phyloP scores from a whole-genome alignment of 2,329 filamentous ascomycete genomes.

The Cladosporium sp. region DNA sequence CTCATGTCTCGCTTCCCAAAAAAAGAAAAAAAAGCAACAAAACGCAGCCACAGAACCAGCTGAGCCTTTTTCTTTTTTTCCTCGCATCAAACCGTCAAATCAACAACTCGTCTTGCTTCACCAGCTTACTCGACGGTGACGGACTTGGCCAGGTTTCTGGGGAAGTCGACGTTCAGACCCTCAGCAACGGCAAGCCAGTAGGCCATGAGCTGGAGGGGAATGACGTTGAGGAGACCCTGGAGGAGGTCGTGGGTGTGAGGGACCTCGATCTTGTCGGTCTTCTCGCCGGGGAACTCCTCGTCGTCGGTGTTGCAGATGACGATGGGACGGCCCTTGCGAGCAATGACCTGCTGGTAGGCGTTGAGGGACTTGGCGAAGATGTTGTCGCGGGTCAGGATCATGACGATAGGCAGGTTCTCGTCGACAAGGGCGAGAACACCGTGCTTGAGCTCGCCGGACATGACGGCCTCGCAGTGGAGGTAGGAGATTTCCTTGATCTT shows the following conservation, averaged over 20 bases:
- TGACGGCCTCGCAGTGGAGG: conserved; percentile 98
- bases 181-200: conserved; percentile 98
- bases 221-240: conserved; percentile 95
- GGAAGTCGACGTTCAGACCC: conserved; percentile 97
- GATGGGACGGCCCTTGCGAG: conserved; percentile 90
- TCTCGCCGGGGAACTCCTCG: conserved; percentile 78
- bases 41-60: conserved; percentile 6
- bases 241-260: conserved; percentile 92
- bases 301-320: conserved; percentile 95
- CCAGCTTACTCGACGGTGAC: conserved; percentile 87
- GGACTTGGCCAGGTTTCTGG: conserved; percentile 96
- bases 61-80: conserved; percentile 1
- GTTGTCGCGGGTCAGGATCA: conserved; percentile 95
- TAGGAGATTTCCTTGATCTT: conserved; percentile 99
- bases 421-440: conserved; percentile 95
- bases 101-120: neutral
- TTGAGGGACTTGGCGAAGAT: conserved; percentile 99
- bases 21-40: no score
- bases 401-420: conserved; percentile 98
- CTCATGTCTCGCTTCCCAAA: conserved; percentile 10
- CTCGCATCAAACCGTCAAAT: neutral
- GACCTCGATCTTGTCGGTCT: conserved; percentile 96
- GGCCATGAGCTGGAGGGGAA: conserved; percentile 94
- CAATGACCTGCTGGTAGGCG: conserved; percentile 98
- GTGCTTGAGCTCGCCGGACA: conserved; percentile 99